phyloP scores from a whole-genome alignment of 2,329 filamentous ascomycete genomes.

The Aspergillus vadensis region DNA sequence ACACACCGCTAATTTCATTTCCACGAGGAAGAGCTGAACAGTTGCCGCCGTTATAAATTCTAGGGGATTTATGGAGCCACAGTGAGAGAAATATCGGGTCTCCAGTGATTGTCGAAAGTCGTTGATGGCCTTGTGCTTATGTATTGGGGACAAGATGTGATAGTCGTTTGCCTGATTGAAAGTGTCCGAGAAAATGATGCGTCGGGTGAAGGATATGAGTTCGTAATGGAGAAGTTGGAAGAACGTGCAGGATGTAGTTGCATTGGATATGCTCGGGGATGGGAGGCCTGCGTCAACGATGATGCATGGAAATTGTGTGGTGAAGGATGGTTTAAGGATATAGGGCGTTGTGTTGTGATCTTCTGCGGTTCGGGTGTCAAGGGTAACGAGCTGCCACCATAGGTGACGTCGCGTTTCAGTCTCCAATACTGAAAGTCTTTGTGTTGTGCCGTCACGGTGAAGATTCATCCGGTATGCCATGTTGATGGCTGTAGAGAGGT shows the following conservation, averaged over 20 bases:
- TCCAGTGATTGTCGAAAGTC: constrained; percentile 17
- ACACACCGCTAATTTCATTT: constrained; percentile 17
- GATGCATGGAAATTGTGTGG: constrained; percentile 18
- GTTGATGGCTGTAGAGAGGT: constrained; percentile 14
- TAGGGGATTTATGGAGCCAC: constrained; percentile 17
- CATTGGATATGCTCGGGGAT: background rate
- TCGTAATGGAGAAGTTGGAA: constrained; percentile 27
- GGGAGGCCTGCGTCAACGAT: constrained; percentile 16
- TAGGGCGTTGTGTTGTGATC: constrained; percentile 13
- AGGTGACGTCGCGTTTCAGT: constrained; percentile 24
- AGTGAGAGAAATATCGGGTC: constrained; percentile 19
- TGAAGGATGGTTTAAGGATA: constrained; percentile 17
- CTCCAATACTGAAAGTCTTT: constrained; percentile 18
- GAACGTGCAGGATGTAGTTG: constrained; percentile 20
- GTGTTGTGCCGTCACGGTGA: constrained; percentile 13
- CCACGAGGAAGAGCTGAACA: constrained; percentile 18
- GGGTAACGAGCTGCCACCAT: constrained; percentile 28
- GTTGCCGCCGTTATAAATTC: constrained; percentile 18
- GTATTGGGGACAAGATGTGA: constrained; percentile 1
- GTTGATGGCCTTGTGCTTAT: constrained; percentile 25
- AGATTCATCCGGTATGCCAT: constrained; percentile 19
- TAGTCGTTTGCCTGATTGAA: constrained; percentile 25
- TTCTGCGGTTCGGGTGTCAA: constrained; percentile 23
- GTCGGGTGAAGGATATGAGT: constrained; percentile 22
- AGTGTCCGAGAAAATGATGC: constrained; percentile 23